phyloP scores from a whole-genome alignment of 441 rosid species.

The Viola pubescens region DNA sequence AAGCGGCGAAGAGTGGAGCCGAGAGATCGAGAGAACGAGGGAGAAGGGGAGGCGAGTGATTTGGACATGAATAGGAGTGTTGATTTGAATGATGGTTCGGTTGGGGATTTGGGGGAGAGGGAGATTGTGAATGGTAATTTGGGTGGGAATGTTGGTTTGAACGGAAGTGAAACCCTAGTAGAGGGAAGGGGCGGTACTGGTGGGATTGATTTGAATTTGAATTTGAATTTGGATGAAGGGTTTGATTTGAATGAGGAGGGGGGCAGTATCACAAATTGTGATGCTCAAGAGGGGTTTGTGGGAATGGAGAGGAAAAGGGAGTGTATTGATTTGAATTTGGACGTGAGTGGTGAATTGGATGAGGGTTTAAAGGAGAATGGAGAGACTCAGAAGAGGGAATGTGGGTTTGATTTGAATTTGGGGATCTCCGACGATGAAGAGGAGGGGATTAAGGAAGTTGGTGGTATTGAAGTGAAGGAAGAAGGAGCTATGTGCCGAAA shows the following conservation, averaged over 20 bases:
- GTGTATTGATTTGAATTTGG: constrained; percentile 76
- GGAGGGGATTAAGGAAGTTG: not conserved
- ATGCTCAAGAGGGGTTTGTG: constrained; percentile 1
- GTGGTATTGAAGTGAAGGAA: constrained; percentile 9
- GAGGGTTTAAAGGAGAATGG: constrained; percentile 26
- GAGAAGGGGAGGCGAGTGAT: constrained; percentile 14
- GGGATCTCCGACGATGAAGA: constrained; percentile 46
- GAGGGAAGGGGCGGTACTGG: constrained; percentile 20
- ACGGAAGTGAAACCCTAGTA: constrained; percentile 29
- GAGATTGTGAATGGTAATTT: constrained; percentile 35
- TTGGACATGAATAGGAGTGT: constrained; percentile 23
- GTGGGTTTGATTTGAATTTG: constrained; percentile 74
- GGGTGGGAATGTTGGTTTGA: constrained; percentile 4
- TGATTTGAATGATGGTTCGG: constrained; percentile 35
- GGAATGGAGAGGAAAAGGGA: constrained; percentile 29
- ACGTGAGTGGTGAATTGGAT: constrained; percentile 51
- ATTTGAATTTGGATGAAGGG: constrained; percentile 52
- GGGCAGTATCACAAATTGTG: not conserved
- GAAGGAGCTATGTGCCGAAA: constrained; percentile 1
- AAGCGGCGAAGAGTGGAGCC: constrained; percentile 50
- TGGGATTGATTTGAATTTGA: constrained; percentile 58
- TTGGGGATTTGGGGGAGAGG: constrained; percentile 24
- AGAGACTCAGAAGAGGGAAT: constrained; percentile 34
- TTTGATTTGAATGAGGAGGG: constrained; percentile 30
- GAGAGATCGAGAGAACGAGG: constrained; percentile 15